phyloP scores from a whole-genome alignment of 108 stramenopile species.

The Fistulifera pelliculosa region DNA sequence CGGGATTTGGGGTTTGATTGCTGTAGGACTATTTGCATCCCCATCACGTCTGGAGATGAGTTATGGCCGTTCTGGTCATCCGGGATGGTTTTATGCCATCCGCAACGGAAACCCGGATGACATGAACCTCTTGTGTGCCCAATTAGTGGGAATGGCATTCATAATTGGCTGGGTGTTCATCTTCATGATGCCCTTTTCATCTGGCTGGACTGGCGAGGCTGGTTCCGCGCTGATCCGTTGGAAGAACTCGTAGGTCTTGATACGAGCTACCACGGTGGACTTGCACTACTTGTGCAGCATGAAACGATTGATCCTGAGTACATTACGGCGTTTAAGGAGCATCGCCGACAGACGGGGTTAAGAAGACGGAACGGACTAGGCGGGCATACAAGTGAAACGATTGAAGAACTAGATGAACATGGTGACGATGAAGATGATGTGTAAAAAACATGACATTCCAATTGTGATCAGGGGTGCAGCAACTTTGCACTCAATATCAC shows the following conservation, averaged over 20 bases:
- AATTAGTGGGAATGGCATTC: slow-evolving; percentile 63
- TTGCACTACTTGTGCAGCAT: slow-evolving; percentile 25
- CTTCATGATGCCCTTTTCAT: slow-evolving; percentile 75
- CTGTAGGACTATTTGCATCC: slow-evolving; percentile 75
- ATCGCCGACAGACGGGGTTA: slow-evolving; percentile 14
- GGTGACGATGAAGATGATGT: neutral
- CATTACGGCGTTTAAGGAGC: slow-evolving; percentile 29
- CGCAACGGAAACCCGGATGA: slow-evolving; percentile 20
- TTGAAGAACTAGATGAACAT: neutral
- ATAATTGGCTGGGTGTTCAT: slow-evolving; percentile 70
- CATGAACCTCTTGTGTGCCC: slow-evolving; percentile 51
- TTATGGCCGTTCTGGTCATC: slow-evolving; percentile 37
- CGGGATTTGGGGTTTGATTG: slow-evolving; percentile 83
- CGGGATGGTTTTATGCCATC: slow-evolving; percentile 58
- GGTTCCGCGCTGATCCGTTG: slow-evolving; percentile 66
- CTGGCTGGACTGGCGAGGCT: slow-evolving; percentile 45
- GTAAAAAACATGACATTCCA: too few relatives aligned
- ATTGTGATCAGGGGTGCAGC: neutral
- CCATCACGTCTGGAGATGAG: slow-evolving; percentile 27
- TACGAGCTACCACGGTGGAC: slow-evolving; percentile 71
- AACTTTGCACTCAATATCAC: neutral
- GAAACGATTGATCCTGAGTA: slow-evolving; percentile 47
- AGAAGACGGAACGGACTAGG: slow-evolving; percentile 5
- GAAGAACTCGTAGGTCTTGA: slow-evolving; percentile 84
- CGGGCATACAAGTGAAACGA: neutral